A percentile compares a stretch with the other conserved stretches of the same genome.
Evolutionary conservation across 345 rosid species (phyloP).

Genomic region (Salix viminalis): DNA sequence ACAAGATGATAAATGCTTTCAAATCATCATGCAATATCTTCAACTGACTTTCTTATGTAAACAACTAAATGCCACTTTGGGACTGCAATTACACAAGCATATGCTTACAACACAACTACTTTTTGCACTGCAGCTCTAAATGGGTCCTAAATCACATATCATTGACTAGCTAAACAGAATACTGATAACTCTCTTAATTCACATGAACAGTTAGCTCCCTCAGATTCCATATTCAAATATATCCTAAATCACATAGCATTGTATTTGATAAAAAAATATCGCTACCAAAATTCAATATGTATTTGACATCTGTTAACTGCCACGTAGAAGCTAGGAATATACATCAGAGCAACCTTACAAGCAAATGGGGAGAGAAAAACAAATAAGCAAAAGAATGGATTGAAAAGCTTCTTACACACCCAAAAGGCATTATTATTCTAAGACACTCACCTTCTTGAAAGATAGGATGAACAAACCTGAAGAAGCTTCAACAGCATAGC

Average conservation of each 20-base stretch:
- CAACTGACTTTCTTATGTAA: not conserved
- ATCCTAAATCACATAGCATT: not conserved
- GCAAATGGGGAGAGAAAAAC: not conserved
- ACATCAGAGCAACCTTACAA: constrained; percentile 12
- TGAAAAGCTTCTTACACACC: constrained; percentile 19
- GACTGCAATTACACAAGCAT: not conserved
- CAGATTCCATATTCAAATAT: not conserved
- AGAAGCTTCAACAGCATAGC: constrained; percentile 28
- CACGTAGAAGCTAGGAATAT: constrained; percentile 35
- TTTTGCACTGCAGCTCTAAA: not conserved
- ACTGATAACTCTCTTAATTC: not conserved
- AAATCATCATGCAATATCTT: not conserved
- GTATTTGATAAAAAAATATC: not conserved
- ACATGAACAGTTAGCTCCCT: not conserved
- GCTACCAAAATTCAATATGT: constrained; percentile 14
- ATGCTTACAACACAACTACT: not conserved
- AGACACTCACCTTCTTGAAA: constrained; percentile 26
- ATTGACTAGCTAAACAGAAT: not conserved
- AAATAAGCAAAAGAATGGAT: not conserved
- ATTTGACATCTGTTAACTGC: constrained; percentile 33
- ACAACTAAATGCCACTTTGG: not conserved
- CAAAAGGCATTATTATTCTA: constrained; percentile 20
- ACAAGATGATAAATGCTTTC: not conserved
- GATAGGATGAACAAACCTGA: constrained; percentile 18
- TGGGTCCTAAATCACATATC: not conserved